Base-by-base conservation (phyloP, 1,139 yeast species). In the Candida pseudoviswanathii region DNA sequence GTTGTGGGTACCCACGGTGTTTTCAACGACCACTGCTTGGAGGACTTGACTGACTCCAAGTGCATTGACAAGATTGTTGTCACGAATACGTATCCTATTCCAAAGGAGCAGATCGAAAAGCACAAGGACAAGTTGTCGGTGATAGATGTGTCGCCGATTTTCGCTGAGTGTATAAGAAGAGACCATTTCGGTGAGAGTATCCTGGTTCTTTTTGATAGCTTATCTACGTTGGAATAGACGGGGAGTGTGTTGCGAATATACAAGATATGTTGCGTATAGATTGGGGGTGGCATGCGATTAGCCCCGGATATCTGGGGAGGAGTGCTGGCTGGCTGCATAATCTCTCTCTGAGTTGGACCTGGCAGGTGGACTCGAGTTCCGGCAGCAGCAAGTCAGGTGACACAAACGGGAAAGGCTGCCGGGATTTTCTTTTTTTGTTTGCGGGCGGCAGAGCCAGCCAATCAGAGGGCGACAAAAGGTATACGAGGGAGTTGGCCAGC, bases 101-200 rank as follows among this genome's bases (percentile, higher is more conserved):
- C 84, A 34, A 77, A 78, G 48, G 86, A 81, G 49, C 77, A 81
- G 58, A 75, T 82, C 48, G 78, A 76, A 47, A 75, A 73, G 46
- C 46, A 51, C 37, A 78, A 83, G 54, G 71, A 79, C 51, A 90
- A 91, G 65, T 78, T 95, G 61, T 85, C 85, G 9, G 88, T 90
- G 45, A 94, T 95, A 62, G 99, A 95, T 65, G 95, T 95, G 45
- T 88, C 97, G 48, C 87, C 96, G 26, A 92, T 94, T 50, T 88
- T 95, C 65, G 98, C 99, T 33, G 99, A 95, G 73, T 94, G 98
- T 71, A 94, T 95, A 56, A 85, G 99, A 75, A 87, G 99, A 74
- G 97, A 94, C 67, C 99, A 95, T 68, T 92, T 92, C 62, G 99
- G 98, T 65, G 98, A 92, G 73, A 86, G 96, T 55, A 92, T 92